Evolutionary conservation across 257 asterid genomes (phyloP).

Genomic region (Cinchona pubescens): DNA sequence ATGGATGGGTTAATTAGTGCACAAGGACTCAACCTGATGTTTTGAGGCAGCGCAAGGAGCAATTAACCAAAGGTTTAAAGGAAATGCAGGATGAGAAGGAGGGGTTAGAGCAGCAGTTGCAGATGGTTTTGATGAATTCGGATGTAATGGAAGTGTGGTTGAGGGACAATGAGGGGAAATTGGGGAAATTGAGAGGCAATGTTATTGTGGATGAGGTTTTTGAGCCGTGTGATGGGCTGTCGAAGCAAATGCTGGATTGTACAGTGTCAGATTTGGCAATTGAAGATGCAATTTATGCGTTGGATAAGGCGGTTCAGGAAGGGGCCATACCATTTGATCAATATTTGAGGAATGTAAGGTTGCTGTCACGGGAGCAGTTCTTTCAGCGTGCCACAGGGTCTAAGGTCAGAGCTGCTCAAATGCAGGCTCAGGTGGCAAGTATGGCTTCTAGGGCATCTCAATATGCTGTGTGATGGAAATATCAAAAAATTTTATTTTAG

Average conservation of each 20-base stretch:
- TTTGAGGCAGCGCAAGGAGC: constrained; percentile 65
- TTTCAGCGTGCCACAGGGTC: constrained; percentile 80
- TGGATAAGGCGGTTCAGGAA: constrained; percentile 87
- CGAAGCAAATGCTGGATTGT: constrained; percentile 75
- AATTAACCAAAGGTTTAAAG: constrained; percentile 57
- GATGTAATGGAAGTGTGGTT: constrained; percentile 74
- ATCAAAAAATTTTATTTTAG: not conserved
- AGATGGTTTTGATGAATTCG: constrained; percentile 72
- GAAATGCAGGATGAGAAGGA: constrained; percentile 91
- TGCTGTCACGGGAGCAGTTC: constrained; percentile 75
- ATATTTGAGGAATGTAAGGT: constrained; percentile 79
- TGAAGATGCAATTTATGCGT: constrained; percentile 73
- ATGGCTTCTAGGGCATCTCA: constrained; percentile 80
- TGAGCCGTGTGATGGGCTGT: constrained; percentile 60
- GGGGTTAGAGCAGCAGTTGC: constrained; percentile 86
- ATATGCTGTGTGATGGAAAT: constrained; percentile 35
- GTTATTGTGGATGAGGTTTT: constrained; percentile 62
- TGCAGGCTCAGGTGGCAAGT: constrained; percentile 87
- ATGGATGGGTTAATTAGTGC: constrained; percentile 71
- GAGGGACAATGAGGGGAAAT: constrained; percentile 65
- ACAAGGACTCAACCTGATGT: no score
- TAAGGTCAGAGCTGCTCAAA: constrained; percentile 81
- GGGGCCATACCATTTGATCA: constrained; percentile 86
- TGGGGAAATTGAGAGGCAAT: constrained; percentile 31
- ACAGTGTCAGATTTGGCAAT: constrained; percentile 75